A percentile compares a stretch with the other conserved stretches of the same genome.
These are phyloP conservation scores for Metschnikowia baotianmanensis DNA, from an alignment of 805 yeast species.

Conservation along the genomic window DNA sequence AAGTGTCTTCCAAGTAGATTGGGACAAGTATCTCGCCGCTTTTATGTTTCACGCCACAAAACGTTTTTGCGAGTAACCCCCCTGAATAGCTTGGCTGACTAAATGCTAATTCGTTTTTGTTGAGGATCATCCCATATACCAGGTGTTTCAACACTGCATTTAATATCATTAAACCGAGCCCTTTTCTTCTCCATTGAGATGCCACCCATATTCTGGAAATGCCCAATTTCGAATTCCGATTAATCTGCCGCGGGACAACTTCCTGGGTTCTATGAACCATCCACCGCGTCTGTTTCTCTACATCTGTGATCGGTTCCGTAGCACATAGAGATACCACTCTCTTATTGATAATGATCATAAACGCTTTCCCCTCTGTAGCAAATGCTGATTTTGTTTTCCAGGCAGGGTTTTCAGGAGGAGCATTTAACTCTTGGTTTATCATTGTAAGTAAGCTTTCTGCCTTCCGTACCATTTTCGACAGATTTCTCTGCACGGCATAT, in stretches of 20 bases:
- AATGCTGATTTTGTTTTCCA: slow-evolving; percentile 25
- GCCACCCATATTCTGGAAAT: slow-evolving; percentile 46
- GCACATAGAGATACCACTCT: slow-evolving; percentile 57
- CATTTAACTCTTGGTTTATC: slow-evolving; percentile 60
- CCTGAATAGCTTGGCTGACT: slow-evolving; percentile 73
- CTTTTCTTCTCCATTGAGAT: slow-evolving; percentile 45
- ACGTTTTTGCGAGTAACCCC: slow-evolving; percentile 52
- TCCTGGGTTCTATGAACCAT: slow-evolving; percentile 53
- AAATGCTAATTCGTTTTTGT: slow-evolving; percentile 53
- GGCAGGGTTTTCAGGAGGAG: slow-evolving; percentile 39
- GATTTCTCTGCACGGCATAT: slow-evolving; percentile 23
- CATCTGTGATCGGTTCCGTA: slow-evolving; percentile 41
- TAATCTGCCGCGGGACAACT: slow-evolving; percentile 44
- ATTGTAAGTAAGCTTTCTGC: slow-evolving; percentile 41
- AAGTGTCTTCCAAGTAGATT: slow-evolving; percentile 38
- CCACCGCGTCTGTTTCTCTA: slow-evolving; percentile 49
- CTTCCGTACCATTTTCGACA: slow-evolving; percentile 24
- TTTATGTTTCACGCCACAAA: slow-evolving; percentile 55
- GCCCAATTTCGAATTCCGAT: slow-evolving; percentile 35
- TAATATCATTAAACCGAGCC: slow-evolving; percentile 48
- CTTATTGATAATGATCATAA: slow-evolving; percentile 44
- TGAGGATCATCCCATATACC: slow-evolving; percentile 48
- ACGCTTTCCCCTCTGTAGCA: slow-evolving; percentile 31
- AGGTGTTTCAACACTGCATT: slow-evolving; percentile 42
- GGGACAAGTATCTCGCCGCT: slow-evolving; percentile 51